Percentiles rank a stretch among this genome's conserved stretches.
These are phyloP conservation scores for Mimosa pudica DNA, from an alignment of 306 rosid species.

Conservation along the genomic window DNA sequence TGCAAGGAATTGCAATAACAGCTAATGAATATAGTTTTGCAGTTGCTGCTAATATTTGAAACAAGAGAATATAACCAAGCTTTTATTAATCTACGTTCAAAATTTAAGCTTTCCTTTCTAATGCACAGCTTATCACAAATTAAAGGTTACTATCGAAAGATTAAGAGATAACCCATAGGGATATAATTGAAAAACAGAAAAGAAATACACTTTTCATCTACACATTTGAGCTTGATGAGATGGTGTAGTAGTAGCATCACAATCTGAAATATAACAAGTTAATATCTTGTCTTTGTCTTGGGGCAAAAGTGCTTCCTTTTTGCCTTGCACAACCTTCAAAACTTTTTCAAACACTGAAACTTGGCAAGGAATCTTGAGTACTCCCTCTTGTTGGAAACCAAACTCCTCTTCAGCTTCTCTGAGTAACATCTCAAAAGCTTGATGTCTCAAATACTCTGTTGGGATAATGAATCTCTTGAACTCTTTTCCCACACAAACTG, in stretches of 20 bases:
- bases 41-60: background rate
- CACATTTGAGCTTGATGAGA: background rate
- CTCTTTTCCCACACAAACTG: background rate
- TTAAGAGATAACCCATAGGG: background rate
- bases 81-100: background rate
- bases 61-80: background rate
- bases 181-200: background rate
- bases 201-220: background rate
- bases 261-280: background rate
- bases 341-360: background rate
- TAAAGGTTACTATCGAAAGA: background rate
- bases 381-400: background rate
- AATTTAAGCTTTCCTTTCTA: background rate
- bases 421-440: background rate
- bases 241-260: background rate
- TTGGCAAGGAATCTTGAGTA: slow-evolving; percentile 5
- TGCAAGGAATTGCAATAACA: background rate
- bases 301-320: background rate
- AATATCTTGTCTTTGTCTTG: background rate
- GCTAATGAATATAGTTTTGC: background rate
- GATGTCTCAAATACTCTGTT: slow-evolving; percentile 10
- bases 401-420: slow-evolving; percentile 5
- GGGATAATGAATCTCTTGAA: slow-evolving; percentile 4
- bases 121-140: background rate
- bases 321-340: background rate